These are phyloP conservation scores for Delitschia confertaspora DNA, from an alignment of 495 filamentous ascomycete genomes.

Conservation along the genomic window DNA sequence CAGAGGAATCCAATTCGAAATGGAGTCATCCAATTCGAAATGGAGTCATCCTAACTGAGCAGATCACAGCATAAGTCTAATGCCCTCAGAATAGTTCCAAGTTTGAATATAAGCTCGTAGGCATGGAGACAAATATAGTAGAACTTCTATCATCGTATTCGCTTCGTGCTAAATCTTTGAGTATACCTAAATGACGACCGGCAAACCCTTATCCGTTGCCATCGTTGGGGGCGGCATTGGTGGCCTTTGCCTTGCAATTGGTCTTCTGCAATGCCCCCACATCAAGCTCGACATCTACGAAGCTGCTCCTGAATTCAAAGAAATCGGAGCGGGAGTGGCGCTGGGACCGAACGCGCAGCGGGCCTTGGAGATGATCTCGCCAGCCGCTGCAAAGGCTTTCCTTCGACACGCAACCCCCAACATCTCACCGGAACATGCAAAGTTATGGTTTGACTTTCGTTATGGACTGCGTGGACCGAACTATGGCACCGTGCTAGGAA, in stretches of 20 bases:
- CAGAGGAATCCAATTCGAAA: too few species aligned
- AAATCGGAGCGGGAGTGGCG: constrained; percentile 31
- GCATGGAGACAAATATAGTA: too few species aligned
- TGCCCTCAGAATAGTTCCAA: too few species aligned
- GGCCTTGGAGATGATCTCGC: constrained; percentile 24
- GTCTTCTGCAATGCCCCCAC: constrained; percentile 18
- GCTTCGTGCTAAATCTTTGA: not conserved
- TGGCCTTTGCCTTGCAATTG: constrained; percentile 27
- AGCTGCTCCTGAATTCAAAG: constrained; percentile 40
- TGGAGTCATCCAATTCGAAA: too few species aligned
- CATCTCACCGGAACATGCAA: constrained; percentile 24
- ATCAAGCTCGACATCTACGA: constrained; percentile 48
- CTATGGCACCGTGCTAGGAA: constrained; percentile 2
- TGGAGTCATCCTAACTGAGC: too few species aligned
- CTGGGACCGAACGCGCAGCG: constrained; percentile 24
- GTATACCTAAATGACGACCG: not conserved
- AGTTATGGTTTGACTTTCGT: constrained; percentile 16
- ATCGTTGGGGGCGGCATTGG: constrained; percentile 32
- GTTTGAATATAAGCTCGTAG: too few species aligned
- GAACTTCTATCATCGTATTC: not conserved
- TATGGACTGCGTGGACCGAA: constrained; percentile 13
- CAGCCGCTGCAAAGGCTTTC: constrained; percentile 17
- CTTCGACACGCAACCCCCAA: constrained; percentile 34
- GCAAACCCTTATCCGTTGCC: constrained; percentile 14
- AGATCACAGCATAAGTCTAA: too few species aligned